These are phyloP conservation scores for Pleurotus platypus DNA, from an alignment of 768 basidiomycete species.

Conservation along the genomic window DNA sequence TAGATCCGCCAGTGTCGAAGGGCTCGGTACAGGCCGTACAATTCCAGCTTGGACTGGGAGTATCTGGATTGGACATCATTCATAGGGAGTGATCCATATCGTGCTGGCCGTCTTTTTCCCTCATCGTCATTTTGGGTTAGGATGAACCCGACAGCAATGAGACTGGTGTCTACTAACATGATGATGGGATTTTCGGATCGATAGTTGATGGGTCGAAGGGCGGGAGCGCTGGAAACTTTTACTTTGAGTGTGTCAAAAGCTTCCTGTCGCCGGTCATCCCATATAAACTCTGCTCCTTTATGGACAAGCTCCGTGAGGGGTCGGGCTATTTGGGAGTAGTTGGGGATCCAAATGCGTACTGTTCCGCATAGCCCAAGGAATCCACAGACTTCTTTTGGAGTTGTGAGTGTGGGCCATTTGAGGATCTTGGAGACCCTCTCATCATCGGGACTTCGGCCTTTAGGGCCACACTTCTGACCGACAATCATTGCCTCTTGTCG, in stretches of 20 bases:
- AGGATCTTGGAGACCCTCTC: conserved; percentile 17
- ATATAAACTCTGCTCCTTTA: conserved; percentile 19
- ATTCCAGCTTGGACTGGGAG: conserved; percentile 28
- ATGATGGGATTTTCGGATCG: conserved; percentile 17
- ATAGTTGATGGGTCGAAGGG: conserved; percentile 28
- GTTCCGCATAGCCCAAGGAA: conserved; percentile 23
- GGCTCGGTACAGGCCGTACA: conserved; percentile 25
- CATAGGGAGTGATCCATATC: conserved; percentile 28
- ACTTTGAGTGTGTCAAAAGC: conserved; percentile 19
- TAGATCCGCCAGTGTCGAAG: conserved; percentile 22
- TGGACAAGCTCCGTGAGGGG: conserved; percentile 15
- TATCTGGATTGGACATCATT: conserved; percentile 25
- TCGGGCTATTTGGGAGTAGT: conserved; percentile 10
- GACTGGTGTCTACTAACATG: conserved; percentile 27
- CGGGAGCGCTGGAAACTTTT: conserved; percentile 15
- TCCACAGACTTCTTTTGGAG: conserved; percentile 13
- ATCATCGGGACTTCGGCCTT: conserved; percentile 25
- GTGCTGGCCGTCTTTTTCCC: conserved; percentile 16
- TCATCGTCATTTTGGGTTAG: conserved; percentile 25
- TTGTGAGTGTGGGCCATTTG: conserved; percentile 14
- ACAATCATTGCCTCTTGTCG: conserved; percentile 19
- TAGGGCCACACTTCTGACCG: conserved; percentile 21
- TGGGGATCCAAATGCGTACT: conserved; percentile 17
- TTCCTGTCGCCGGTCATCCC: conserved; percentile 15
- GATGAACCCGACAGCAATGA: conserved; percentile 26